Evolutionary conservation across 768 basidiomycete genomes (phyloP), one percentile per base, ranked within the genome.

Genomic region (Phylloporus sp.): DNA sequence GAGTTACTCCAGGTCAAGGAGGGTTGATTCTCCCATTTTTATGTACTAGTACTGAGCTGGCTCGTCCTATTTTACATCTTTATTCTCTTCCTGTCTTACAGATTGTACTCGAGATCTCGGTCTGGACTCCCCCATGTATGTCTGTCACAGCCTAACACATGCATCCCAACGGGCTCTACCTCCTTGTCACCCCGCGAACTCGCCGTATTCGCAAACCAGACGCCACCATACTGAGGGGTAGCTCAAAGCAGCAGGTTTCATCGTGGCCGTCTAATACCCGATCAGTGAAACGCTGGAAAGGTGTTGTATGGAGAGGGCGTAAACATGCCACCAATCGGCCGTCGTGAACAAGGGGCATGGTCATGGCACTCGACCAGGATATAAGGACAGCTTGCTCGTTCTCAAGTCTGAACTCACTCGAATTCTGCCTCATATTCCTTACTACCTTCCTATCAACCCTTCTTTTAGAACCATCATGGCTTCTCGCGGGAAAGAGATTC

Each of bases 1-100:
- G 65, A 70, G 54, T 45, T 67, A 36, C 41, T 69, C 24, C 59
- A 66, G 45, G 58, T 64, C 18, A 68, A 66, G 55, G 69, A 64
- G 11, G 68, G 32, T n/a, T 69, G 53, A 60, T 51, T 35, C 32
- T 3, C 39, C 39, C 31, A 36, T 2, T 42, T 54, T 66, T 67
- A 50, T 67, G 64, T 65, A 29, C 35, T 46, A 24, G 22, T 41
- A 6, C 8, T 50, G 53, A 65, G 62, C 61, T 51, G 62, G 61
- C 62, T 65, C 52, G 52, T 52, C 48, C 38, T 47, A 47, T 31
- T 38, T 39, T n/a, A 18, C 47, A 29, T 53, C 43, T 53, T 51
- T 64, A 63, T 53, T 54, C 5, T 49, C 38, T 32, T 44, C n/a
- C 16, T 42, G 47, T 60, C 45, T 22, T 31, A 49, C 45, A 18